Evolutionary conservation across 2,329 filamentous ascomycete species (phyloP), one percentile per base, ranked within the genome.

Genomic region (Bipolaris zeicola): DNA sequence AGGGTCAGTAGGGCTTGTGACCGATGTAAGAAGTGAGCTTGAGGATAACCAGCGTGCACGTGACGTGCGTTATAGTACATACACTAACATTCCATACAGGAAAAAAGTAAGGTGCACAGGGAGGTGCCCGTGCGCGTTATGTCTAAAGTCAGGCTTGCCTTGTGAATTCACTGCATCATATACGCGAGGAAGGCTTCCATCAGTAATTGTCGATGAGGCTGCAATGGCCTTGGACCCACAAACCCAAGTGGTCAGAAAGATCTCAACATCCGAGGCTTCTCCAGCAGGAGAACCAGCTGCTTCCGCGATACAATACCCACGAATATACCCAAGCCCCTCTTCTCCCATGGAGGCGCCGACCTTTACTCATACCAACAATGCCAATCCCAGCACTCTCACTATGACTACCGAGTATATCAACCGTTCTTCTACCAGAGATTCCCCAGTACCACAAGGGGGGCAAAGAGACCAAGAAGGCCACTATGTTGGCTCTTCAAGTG

Each of bases 161-260:
- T 85, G 82, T 68, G 79, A 80, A 16, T 85, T 81, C 61, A 78
- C 79, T 22, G 81, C 82, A 18, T 75, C 77, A 0, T 84, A 85
- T 61, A 80, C 77, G 16, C 72, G 82, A 58, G 80, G 80, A 4
- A 71, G 80, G 59, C 56, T 79, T 33, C 79, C 80, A 6, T 74
- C 76, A 28, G 70, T 81, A 36, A 63, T 75, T 52, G 66, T 76
- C 16, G 70, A 74, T 52, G 70, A 74, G 43, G 58, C 66, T 37
- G 69, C 68, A 14, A 58, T 71, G 58, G 52, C 66, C 7, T 44
- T 65, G 8, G 65, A 44, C 42, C 52, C 65, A 6, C 57, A 58
- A 39, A 53, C 61, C 24, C 60, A 63, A 14, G 53, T 61, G 11
- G 64, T 65, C 6, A 58, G 61, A 43, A 43, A 59, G 47, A 22